Conservation (phyloP, 768 basidiomycete genomes). For the Leccinum arenicola region DNA sequence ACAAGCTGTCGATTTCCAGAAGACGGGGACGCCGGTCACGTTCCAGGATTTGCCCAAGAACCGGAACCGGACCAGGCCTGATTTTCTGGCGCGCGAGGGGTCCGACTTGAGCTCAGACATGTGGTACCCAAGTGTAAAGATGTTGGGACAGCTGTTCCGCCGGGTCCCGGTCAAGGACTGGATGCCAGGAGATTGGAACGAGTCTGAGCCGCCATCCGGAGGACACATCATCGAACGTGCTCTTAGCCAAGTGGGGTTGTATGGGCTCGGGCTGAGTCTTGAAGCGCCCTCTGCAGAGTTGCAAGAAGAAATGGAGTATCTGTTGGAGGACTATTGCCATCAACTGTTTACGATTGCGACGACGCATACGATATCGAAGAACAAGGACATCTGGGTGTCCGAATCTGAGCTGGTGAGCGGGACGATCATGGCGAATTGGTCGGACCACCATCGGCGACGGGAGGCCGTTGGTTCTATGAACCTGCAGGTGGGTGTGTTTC, state of each 20-base stretch:
- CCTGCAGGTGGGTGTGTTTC: constrained; percentile 35
- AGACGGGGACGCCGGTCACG: constrained; percentile 42
- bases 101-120: constrained; percentile 19
- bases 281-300: constrained; percentile 24
- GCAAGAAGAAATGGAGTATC: constrained; percentile 36
- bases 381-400: constrained; percentile 33
- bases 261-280: constrained; percentile 34
- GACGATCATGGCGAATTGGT: constrained; percentile 44
- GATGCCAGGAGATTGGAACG: constrained; percentile 25
- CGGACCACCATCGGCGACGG: constrained; percentile 39
- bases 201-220: constrained; percentile 22
- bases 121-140: constrained; percentile 41
- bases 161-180: constrained; percentile 38
- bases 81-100: constrained; percentile 44
- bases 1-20: constrained; percentile 48
- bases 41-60: constrained; percentile 34
- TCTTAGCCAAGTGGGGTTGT: constrained; percentile 24
- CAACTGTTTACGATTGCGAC: constrained; percentile 35
- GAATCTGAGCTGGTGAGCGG: constrained; percentile 45
- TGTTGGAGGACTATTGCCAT: constrained; percentile 36
- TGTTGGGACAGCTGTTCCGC: constrained; percentile 45
- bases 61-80: constrained; percentile 32
- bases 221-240: constrained; percentile 27
- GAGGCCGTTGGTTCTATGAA: constrained; percentile 44
- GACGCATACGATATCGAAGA: constrained; percentile 37